phyloP scores from a whole-genome alignment of 148 eudicot species.

The Chenopodium suecicum region DNA sequence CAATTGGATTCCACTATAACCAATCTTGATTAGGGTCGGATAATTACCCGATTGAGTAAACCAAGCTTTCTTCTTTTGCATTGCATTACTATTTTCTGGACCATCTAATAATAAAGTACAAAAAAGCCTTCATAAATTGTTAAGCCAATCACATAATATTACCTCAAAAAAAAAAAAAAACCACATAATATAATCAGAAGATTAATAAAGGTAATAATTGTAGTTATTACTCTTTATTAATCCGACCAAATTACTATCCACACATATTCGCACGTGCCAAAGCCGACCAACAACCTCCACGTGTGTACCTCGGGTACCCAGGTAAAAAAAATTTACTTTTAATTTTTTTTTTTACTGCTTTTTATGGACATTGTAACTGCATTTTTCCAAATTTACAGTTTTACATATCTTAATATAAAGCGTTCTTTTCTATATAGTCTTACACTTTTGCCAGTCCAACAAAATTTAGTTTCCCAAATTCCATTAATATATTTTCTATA shows the following conservation, averaged over 20 bases:
- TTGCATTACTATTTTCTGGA: no score
- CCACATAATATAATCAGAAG: background rate
- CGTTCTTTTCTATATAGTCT: background rate
- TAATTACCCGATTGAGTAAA: no score
- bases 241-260: constrained; percentile 14
- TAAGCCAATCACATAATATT: background rate
- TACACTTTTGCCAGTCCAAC: constrained; percentile 11
- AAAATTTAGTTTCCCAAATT: constrained; percentile 8
- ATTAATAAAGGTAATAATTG: no score
- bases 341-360: background rate
- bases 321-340: constrained; percentile 2
- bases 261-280: background rate
- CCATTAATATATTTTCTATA: background rate
- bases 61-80: no score
- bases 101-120: background rate
- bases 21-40: no score
- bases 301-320: constrained; percentile 28
- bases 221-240: background rate
- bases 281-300: constrained; percentile 27
- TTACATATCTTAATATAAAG: background rate
- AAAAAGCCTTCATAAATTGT: background rate
- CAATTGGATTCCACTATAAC: no score
- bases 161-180: no score
- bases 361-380: no score
- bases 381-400: background rate